These are phyloP conservation scores for Inonotus obliquus DNA, from an alignment of 1,284 basidiomycete species.

Conservation along the genomic window DNA sequence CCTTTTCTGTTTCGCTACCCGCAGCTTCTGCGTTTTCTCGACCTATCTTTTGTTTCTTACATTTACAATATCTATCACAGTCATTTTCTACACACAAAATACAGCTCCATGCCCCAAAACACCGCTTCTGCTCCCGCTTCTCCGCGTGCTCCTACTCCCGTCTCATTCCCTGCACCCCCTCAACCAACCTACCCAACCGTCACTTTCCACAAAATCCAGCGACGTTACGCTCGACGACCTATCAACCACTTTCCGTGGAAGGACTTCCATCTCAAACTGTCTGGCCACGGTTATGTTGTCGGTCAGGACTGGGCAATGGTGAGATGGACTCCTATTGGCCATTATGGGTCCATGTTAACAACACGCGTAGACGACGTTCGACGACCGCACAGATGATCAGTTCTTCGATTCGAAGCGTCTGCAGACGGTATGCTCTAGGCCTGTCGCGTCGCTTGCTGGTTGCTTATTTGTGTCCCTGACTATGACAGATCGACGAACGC, in stretches of 20 bases:
- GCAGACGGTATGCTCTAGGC: background rate
- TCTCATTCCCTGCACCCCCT: background rate
- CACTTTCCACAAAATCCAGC: background rate
- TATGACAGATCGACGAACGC: background rate
- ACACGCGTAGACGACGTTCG: constrained; percentile 1
- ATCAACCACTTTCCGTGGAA: background rate
- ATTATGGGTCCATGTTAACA: background rate
- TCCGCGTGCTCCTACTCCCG: background rate
- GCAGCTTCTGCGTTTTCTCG: background rate
- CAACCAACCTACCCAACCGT: background rate
- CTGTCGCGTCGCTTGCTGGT: background rate
- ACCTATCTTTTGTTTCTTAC: background rate
- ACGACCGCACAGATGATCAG: constrained; percentile 1
- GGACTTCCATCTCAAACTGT: background rate
- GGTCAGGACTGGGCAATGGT: constrained; percentile 7
- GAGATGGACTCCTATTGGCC: background rate
- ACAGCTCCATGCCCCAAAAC: background rate
- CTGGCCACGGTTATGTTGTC: background rate
- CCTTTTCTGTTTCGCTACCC: background rate
- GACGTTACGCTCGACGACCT: background rate
- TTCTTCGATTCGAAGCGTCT: constrained; percentile 2
- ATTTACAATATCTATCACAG: background rate
- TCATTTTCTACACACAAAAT: background rate
- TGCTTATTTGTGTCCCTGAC: background rate
- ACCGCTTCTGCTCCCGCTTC: background rate